Base-by-base conservation (phyloP, 768 basidiomycete species). In the Trametes punicea region DNA sequence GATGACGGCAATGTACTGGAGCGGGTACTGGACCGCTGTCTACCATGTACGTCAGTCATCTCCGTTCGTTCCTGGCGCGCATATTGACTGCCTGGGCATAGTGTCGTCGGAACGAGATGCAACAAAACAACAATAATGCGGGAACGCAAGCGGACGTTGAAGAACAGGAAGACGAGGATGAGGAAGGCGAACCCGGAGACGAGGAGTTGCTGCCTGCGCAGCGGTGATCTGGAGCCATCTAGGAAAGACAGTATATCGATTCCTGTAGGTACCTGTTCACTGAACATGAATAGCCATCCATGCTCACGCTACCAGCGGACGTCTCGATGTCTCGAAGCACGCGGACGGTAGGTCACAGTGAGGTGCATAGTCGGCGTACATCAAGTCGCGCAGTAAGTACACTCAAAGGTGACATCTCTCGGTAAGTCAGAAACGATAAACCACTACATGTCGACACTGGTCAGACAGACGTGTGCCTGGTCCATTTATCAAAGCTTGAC, bases 1-100 rank as follows among this genome's bases (percentile, higher is more conserved):
- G 4, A 62, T 90, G 64, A 79, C 77, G 27, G 88, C 90, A 16
- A 90, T 87, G 83, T 93, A 92, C 68, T 92, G 90, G 90, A 76
- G 78, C 21, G 90, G 90, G 18, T 93, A 92, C 68, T 93, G 90
- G 89, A 90, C 88, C 2, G 89, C 89, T 1, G 78, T 90, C 44
- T 92, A 91, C 65, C 85, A 92, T 67, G 90, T 88, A 63, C 46
- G 82, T 75, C 8, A 4, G 15, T 15, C 55, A 38, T 8, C 4
- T 27, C 6, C 4, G 20, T 27, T 25, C 2, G 39, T 21, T 5
- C 13, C 38, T 16, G 16, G 38, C 11, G 34, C 25, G 7, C 21
- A 2, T 25, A 21, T 42, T 49, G 9, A 30, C 26, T 16, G 29
- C 2, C 0, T 36, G 18, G 29, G 8, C 15, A 25, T 39, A 64